Conservation (phyloP, 1,284 basidiomycete species). For the Ceratobasidium sp. region DNA sequence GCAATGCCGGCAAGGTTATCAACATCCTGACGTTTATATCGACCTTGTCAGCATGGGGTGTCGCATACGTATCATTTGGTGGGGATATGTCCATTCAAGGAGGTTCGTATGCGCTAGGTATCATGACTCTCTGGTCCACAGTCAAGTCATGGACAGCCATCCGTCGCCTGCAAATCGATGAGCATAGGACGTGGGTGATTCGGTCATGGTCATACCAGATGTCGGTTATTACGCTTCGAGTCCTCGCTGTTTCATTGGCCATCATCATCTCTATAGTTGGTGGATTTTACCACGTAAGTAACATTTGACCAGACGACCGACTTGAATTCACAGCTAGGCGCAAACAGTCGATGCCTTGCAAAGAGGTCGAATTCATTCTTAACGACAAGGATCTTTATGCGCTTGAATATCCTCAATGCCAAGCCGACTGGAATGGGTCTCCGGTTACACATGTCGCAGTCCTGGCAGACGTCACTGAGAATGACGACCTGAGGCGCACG, state of each 20-base stretch:
- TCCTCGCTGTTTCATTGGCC: neutral
- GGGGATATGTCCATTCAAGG: slow-evolving; percentile 19
- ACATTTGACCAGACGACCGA: neutral
- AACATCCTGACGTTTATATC: slow-evolving; percentile 29
- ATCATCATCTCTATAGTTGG: neutral
- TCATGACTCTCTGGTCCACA: slow-evolving; percentile 4
- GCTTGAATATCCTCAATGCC: slow-evolving; percentile 8
- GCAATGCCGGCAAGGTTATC: slow-evolving; percentile 5
- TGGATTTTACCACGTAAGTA: neutral
- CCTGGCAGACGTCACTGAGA: neutral
- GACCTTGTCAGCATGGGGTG: slow-evolving; percentile 1
- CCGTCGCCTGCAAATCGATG: slow-evolving; percentile 5
- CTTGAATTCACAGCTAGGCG: neutral
- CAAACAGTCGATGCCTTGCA: neutral
- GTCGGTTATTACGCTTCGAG: neutral
- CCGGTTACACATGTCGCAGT: slow-evolving; percentile 5
- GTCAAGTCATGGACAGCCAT: slow-evolving; percentile 10
- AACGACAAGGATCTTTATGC: neutral
- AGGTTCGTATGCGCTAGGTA: neutral
- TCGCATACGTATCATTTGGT: slow-evolving; percentile 16
- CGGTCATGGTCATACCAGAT: slow-evolving; percentile 7
- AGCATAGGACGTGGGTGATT: slow-evolving; percentile 9
- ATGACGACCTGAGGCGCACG: neutral
- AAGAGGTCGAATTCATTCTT: neutral
- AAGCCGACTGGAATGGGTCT: neutral